These are phyloP conservation scores for Fusarium musae DNA, from an alignment of 2,329 filamentous ascomycete genomes.

Conservation along the genomic window DNA sequence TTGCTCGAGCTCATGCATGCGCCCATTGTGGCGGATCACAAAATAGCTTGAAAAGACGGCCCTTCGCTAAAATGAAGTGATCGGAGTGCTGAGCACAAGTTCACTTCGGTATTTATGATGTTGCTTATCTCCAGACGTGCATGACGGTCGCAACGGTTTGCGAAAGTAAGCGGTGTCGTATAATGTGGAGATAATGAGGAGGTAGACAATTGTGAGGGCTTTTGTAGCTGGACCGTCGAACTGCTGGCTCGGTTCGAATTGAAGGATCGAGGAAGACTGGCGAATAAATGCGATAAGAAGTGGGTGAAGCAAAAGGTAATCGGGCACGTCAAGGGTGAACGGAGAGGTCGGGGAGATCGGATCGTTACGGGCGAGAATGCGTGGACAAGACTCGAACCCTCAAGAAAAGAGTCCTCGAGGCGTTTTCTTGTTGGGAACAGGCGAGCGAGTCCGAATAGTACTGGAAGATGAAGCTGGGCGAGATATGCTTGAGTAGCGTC, in stretches of 20 bases:
- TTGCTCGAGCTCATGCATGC: slow-evolving; percentile 89
- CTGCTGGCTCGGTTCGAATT: slow-evolving; percentile 5
- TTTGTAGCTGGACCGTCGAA: not conserved
- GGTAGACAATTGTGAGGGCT: not conserved
- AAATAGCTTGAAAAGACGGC: slow-evolving; percentile 23
- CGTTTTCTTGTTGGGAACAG: slow-evolving; percentile 1
- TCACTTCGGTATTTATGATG: slow-evolving; percentile 30
- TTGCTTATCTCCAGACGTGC: slow-evolving; percentile 38
- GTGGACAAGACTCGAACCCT: slow-evolving; percentile 8
- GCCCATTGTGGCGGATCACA: slow-evolving; percentile 74
- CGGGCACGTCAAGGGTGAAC: slow-evolving; percentile 31
- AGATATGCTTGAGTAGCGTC: slow-evolving; percentile 28
- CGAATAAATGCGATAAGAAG: slow-evolving; percentile 29
- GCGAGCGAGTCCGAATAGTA: slow-evolving; percentile 9
- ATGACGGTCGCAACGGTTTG: slow-evolving; percentile 38
- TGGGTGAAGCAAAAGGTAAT: slow-evolving; percentile 32
- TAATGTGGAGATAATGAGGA: slow-evolving; percentile 6
- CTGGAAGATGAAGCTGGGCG: slow-evolving; percentile 23
- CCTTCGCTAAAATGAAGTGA: slow-evolving; percentile 13
- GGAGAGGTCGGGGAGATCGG: slow-evolving; percentile 32
- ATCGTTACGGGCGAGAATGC: slow-evolving; percentile 26
- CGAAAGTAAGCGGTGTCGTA: slow-evolving; percentile 25
- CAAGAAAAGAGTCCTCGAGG: not conserved
- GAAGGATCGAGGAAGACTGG: slow-evolving; percentile 4
- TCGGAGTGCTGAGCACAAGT: slow-evolving; percentile 7